phyloP scores from a whole-genome alignment of 306 rosid species.

The Malus sylvestris region DNA sequence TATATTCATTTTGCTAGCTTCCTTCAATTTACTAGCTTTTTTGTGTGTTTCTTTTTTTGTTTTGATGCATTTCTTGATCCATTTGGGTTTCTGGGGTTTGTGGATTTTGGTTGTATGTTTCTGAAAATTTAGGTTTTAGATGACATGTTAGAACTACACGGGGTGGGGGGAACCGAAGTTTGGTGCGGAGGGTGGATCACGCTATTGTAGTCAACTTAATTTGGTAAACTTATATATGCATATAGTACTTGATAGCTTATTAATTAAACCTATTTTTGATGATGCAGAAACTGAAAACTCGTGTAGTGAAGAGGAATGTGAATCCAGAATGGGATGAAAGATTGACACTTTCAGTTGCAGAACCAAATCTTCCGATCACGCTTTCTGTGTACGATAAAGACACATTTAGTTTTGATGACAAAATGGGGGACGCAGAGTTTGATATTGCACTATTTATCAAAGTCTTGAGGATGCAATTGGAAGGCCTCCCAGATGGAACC shows the following conservation, averaged over 20 bases:
- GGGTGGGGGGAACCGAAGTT: neutral
- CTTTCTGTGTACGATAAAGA: constrained; percentile 75
- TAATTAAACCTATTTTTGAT: neutral
- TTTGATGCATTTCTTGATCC: neutral
- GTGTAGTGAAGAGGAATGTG: constrained; percentile 45
- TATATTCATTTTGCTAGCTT: neutral
- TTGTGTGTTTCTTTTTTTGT: neutral
- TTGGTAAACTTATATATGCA: neutral
- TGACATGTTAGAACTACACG: neutral
- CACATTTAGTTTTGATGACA: constrained; percentile 59
- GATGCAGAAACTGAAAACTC: constrained; percentile 71
- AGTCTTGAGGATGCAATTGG: constrained; percentile 33
- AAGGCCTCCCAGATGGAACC: constrained; percentile 40
- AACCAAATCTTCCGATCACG: constrained; percentile 45
- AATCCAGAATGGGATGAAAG: constrained; percentile 88
- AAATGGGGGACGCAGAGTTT: constrained; percentile 86
- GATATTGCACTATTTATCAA: constrained; percentile 37
- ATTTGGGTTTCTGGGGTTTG: neutral
- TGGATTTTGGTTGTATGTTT: neutral
- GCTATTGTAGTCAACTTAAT: neutral
- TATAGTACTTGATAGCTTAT: neutral
- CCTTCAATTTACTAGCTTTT: neutral
- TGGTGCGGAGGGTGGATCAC: neutral
- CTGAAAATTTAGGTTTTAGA: neutral
- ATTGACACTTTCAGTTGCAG: constrained; percentile 63